Evolutionary conservation across 2,329 filamentous ascomycete genomes (phyloP), one percentile per base, ranked within the genome.

Genomic region (Cladosporium phlei): DNA sequence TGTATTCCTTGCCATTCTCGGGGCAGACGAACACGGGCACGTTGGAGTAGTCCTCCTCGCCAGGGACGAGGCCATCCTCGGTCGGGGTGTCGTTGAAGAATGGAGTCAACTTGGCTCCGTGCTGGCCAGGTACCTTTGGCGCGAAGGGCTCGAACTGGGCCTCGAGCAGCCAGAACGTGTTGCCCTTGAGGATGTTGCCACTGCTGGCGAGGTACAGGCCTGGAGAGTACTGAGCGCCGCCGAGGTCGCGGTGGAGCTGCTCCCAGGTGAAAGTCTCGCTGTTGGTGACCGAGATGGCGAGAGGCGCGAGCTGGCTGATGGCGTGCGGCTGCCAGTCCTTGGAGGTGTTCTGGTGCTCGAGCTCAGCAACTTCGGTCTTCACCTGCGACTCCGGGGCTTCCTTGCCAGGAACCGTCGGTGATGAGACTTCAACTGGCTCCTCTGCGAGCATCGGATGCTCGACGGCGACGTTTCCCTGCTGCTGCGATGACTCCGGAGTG

Each of bases 41-140:
- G 20, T 69, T 52, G n/a, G 58, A 48, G 49, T 67, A 69, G 3
- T 64, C 60, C 12, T 52, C 37, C 20, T 43, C 44, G 0, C 16
- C 39, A 1, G 58, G 22, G 46, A 50, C 12, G 9, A 52, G 47
- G 6, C 54, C 59, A 1, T 48, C 50, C 5, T 62, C 53, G n/a
- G 60, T 56, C 0, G 59, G 55, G 3, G 62, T 59, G 6, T 58
- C 51, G 53, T 71, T 71, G 64, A 70, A 71, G 61, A 74, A 69
- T 0, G 69, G 64, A 1, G 66, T 70, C 7, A 74, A 55, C 50
- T 73, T 74, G 4, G 70, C 71, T 22, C 72, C 71, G 46, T 74
- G 69, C 16, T 59, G 32, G 40, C 70, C 69, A 2, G 70, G 66
- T 0, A 38, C n/a, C 2, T 49, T 43, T 0, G 71, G 72, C 4